Evolutionary conservation across 2,329 filamentous ascomycete species (phyloP).

Genomic region (Aspergillus amoenus): DNA sequence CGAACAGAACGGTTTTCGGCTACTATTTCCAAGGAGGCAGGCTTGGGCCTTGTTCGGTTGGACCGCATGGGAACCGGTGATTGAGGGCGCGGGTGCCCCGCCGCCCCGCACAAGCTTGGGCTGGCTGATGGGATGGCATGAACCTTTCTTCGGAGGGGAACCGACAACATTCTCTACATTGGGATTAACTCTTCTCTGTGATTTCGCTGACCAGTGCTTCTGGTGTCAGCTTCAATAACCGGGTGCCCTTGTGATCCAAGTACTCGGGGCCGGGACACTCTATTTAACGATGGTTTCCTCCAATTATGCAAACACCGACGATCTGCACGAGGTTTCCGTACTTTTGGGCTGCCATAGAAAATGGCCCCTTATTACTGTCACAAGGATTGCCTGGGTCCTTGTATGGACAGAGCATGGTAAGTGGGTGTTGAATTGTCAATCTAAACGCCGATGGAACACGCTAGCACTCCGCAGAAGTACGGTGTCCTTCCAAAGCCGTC

Average conservation of each 20-base stretch:
- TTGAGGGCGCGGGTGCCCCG: background rate
- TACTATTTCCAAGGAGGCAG: background rate
- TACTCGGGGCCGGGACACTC: background rate
- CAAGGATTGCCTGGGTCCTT: too few relatives aligned
- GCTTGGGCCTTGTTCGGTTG: too few relatives aligned
- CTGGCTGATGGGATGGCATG: background rate
- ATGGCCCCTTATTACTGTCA: background rate
- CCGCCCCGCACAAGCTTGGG: conserved; percentile 7
- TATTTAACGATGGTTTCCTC: background rate
- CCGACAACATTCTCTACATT: background rate
- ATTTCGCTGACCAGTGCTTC: background rate
- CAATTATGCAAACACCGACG: background rate
- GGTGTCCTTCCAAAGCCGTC: background rate
- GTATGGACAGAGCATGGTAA: background rate
- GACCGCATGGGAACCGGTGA: too few relatives aligned
- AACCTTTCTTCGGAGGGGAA: background rate
- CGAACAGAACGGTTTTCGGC: background rate
- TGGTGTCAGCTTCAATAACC: background rate
- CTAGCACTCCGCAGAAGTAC: background rate
- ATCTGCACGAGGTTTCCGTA: background rate
- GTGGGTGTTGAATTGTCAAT: background rate
- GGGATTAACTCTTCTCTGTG: background rate
- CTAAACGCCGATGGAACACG: background rate
- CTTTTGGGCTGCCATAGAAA: background rate
- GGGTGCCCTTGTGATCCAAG: background rate